Evolutionary conservation across 768 basidiomycete genomes (phyloP).

Genomic region (Lactifluus piperatus): DNA sequence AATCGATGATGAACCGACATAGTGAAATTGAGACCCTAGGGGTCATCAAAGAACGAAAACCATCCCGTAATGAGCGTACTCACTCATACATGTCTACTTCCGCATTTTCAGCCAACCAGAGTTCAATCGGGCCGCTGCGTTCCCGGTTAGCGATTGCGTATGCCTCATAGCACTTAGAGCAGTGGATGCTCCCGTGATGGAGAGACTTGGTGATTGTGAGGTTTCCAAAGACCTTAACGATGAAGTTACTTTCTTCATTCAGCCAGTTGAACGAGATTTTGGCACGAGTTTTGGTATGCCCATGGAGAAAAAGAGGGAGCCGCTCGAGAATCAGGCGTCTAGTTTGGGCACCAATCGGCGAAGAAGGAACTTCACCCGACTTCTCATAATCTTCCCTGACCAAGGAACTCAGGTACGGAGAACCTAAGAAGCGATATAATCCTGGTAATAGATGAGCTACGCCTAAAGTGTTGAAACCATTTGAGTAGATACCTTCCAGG

Average conservation of each 20-base stretch:
- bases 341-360: constrained; percentile 41
- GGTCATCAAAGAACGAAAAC: neutral
- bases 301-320: constrained; percentile 85
- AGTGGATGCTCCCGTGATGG: constrained; percentile 39
- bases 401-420: constrained; percentile 57
- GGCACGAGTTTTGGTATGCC: constrained; percentile 62
- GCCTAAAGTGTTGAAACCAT: neutral
- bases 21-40: constrained; percentile 76
- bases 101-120: constrained; percentile 70
- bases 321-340: constrained; percentile 68
- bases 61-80: constrained; percentile 28
- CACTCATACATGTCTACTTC: constrained; percentile 90
- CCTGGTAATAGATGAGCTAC: constrained; percentile 29
- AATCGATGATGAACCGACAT: constrained; percentile 69
- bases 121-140: constrained; percentile 51
- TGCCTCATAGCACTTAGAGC: constrained; percentile 52
- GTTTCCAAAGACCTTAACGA: constrained; percentile 60
- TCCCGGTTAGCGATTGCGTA: constrained; percentile 59
- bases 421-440: constrained; percentile 74
- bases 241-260: constrained; percentile 51
- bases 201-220: constrained; percentile 55
- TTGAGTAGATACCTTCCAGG: constrained; percentile 58
- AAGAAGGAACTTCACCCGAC: constrained; percentile 40
- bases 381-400: constrained; percentile 73
- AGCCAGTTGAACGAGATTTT: constrained; percentile 61